phyloP scores from a whole-genome alignment of 2,329 filamentous ascomycete species.

The Xylaria sp. region DNA sequence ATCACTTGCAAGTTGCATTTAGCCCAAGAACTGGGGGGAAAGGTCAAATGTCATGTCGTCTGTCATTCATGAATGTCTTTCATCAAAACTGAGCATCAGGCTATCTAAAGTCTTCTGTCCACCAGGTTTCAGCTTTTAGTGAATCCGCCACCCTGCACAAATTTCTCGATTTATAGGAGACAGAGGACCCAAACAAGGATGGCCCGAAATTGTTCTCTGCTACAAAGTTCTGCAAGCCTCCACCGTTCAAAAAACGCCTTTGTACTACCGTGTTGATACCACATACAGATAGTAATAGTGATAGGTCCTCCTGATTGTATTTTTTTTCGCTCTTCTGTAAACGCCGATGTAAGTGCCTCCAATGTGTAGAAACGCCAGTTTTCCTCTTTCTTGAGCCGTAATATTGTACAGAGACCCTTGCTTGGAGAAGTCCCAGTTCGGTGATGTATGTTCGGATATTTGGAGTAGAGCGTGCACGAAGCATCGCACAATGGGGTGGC shows the following conservation, averaged over 20 bases:
- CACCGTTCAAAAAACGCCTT: slow-evolving; percentile 35
- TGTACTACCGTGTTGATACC: slow-evolving; percentile 26
- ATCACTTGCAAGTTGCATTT: slow-evolving; percentile 3
- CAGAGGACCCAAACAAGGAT: slow-evolving; percentile 10
- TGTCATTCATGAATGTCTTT: slow-evolving; percentile 50
- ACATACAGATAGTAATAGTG: slow-evolving; percentile 18
- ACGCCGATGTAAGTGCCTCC: slow-evolving; percentile 29
- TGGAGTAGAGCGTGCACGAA: background rate
- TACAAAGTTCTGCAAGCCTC: slow-evolving; percentile 40
- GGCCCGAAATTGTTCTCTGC: slow-evolving; percentile 31
- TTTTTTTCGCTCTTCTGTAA: slow-evolving; percentile 24
- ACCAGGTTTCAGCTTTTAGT: slow-evolving; percentile 18
- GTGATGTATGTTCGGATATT: slow-evolving; percentile 2
- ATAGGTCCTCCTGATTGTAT: slow-evolving; percentile 16
- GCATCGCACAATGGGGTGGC: background rate
- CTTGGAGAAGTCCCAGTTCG: background rate
- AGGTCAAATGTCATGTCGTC: slow-evolving; percentile 48
- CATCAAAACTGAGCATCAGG: slow-evolving; percentile 45
- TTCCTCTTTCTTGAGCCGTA: slow-evolving; percentile 20
- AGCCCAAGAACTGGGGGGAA: background rate
- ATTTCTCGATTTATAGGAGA: slow-evolving; percentile 1
- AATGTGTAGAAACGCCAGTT: slow-evolving; percentile 29
- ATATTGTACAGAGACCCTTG: slow-evolving; percentile 32
- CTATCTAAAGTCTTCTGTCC: slow-evolving; percentile 29
- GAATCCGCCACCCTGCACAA: slow-evolving; percentile 7